Conservation (phyloP, 2,329 filamentous ascomycete genomes). For the Thyridium curvatum region DNA sequence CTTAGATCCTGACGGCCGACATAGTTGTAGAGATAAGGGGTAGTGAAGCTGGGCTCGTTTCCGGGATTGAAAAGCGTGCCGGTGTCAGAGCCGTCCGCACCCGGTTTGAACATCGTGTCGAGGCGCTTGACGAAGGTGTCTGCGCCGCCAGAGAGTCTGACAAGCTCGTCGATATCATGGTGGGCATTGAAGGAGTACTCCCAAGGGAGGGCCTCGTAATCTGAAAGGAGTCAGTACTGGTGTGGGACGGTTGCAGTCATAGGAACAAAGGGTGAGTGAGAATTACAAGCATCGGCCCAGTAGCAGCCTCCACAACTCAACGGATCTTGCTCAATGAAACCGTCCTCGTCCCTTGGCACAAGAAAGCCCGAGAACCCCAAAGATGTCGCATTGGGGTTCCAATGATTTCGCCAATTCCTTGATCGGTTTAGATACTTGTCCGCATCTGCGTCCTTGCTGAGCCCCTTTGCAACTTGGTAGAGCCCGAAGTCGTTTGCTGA, state of each 20-base stretch:
- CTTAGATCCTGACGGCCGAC: constrained; percentile 55
- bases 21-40: constrained; percentile 65
- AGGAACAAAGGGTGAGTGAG: constrained; percentile 7
- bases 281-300: constrained; percentile 48
- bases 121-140: constrained; percentile 50
- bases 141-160: constrained; percentile 47
- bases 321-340: constrained; percentile 50
- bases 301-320: constrained; percentile 58
- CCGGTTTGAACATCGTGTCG: constrained; percentile 52
- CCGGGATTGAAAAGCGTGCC: constrained; percentile 58
- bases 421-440: constrained; percentile 56
- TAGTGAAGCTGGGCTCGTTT: constrained; percentile 62
- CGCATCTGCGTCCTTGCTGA: constrained; percentile 44
- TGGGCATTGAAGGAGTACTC: constrained; percentile 65
- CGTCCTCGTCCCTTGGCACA: constrained; percentile 47
- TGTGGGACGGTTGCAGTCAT: too few species aligned
- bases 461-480: constrained; percentile 55
- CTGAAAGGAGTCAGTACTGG: constrained; percentile 4
- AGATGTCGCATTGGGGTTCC: constrained; percentile 52
- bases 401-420: constrained; percentile 66
- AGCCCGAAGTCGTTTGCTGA: constrained; percentile 61
- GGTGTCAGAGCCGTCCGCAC: constrained; percentile 31
- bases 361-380: constrained; percentile 61
- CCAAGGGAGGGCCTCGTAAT: constrained; percentile 56
- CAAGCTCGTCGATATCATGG: constrained; percentile 54